A percentile compares a stretch with the other conserved stretches of the same genome.
Evolutionary conservation across 1,139 yeast genomes (phyloP).

Genomic region (Kurtzmaniella natalensis): DNA sequence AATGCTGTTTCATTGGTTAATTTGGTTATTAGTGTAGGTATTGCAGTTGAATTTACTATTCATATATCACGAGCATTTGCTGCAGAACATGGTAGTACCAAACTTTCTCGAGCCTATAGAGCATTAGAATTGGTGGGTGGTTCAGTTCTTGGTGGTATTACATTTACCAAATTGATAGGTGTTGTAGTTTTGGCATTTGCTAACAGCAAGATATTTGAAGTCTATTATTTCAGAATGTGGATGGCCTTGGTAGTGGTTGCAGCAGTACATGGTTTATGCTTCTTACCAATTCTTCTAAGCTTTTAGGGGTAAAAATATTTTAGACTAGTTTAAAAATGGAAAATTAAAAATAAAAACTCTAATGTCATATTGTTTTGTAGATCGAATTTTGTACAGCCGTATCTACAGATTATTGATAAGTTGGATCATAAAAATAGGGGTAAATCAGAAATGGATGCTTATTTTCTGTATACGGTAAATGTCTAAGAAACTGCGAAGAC

Average conservation of each 20-base stretch:
- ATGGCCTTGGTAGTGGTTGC: conserved; percentile 73
- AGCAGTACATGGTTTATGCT: conserved; percentile 69
- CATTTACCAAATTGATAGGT: conserved; percentile 85
- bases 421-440: too few relatives aligned
- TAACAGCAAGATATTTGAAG: conserved; percentile 77
- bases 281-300: conserved; percentile 72
- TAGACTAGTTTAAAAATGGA: neutral
- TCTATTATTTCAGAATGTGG: conserved; percentile 97
- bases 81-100: conserved; percentile 10
- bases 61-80: conserved; percentile 82
- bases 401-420: too few relatives aligned
- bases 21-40: conserved; percentile 81
- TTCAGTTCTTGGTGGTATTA: conserved; percentile 84
- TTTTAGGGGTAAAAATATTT: conserved; percentile 8
- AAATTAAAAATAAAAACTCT: neutral
- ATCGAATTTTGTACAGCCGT: too few relatives aligned
- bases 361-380: too few relatives aligned
- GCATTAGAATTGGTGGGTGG: conserved; percentile 79
- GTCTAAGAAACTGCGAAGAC: too few relatives aligned
- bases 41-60: conserved; percentile 89
- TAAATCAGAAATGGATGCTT: too few relatives aligned
- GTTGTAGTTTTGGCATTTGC: conserved; percentile 85
- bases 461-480: too few relatives aligned
- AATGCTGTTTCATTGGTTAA: conserved; percentile 91
- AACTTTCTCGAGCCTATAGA: conserved; percentile 40